A percentile compares a stretch with the other conserved stretches of the same genome.
Evolutionary conservation across 768 basidiomycete species (phyloP).

Genomic region (Mycena rebaudengoi): DNA sequence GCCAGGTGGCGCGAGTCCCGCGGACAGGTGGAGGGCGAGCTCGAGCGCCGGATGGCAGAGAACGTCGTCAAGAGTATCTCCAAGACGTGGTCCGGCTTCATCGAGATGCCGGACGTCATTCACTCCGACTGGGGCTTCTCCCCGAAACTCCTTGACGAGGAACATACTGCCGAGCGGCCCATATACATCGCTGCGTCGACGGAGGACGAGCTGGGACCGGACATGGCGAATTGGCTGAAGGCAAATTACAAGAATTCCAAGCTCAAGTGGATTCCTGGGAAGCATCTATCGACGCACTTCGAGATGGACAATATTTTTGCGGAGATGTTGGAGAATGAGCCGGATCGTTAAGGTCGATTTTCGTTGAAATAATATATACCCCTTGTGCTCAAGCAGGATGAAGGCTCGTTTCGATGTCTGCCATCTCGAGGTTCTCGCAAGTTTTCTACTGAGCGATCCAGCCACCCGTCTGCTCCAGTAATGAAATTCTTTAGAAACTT

Average conservation of each 20-base stretch:
- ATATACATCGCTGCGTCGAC: slow-evolving; percentile 55
- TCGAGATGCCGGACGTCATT: slow-evolving; percentile 48
- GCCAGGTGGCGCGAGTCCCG: slow-evolving; percentile 51
- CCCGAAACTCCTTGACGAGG: slow-evolving; percentile 52
- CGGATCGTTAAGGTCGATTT: too few species aligned
- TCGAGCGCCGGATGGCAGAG: slow-evolving; percentile 49
- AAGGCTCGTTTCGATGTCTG: too few species aligned
- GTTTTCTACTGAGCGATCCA: too few species aligned
- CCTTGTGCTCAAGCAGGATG: too few species aligned
- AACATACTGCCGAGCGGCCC: slow-evolving; percentile 48
- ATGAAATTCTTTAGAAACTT: too few species aligned
- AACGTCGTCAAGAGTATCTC: slow-evolving; percentile 57
- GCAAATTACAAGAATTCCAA: slow-evolving; percentile 52
- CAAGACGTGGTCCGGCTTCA: slow-evolving; percentile 61
- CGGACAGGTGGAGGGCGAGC: slow-evolving; percentile 51
- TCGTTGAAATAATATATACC: too few species aligned
- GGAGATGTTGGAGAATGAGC: too few species aligned
- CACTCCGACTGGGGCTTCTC: slow-evolving; percentile 63
- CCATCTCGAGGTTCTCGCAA: too few species aligned
- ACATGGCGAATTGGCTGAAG: slow-evolving; percentile 59
- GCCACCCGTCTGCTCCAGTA: too few species aligned
- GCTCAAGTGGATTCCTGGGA: slow-evolving; percentile 53
- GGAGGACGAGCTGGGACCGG: slow-evolving; percentile 52
- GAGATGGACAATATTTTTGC: slow-evolving; percentile 57
- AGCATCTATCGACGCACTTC: slow-evolving; percentile 57